Conservation (phyloP, 2,329 filamentous ascomycete species). For the Xylaria arbuscula region DNA sequence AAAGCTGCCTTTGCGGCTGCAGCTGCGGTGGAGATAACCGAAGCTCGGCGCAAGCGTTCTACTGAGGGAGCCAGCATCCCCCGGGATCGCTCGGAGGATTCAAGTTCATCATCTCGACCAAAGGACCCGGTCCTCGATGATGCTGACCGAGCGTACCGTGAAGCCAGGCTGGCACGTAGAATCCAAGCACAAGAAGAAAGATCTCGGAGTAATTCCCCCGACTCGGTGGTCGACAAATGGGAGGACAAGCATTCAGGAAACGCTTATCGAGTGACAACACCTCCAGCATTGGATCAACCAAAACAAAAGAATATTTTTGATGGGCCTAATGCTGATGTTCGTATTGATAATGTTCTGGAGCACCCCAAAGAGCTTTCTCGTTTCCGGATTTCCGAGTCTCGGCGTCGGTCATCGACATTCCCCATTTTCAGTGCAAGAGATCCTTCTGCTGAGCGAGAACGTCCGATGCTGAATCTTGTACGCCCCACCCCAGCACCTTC, state of each 20-base stretch:
- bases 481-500: conserved; percentile 68
- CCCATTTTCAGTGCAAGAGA: conserved; percentile 60
- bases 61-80: conserved; percentile 51
- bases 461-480: conserved; percentile 70
- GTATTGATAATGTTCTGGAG: conserved; percentile 68
- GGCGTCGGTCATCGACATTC: conserved; percentile 44
- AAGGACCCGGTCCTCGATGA: conserved; percentile 65
- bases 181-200: conserved; percentile 65
- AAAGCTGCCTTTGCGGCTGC: conserved; percentile 61
- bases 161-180: conserved; percentile 64
- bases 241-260: conserved; percentile 53
- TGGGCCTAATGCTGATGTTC: conserved; percentile 71
- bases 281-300: conserved; percentile 59
- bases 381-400: conserved; percentile 48
- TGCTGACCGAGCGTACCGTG: conserved; percentile 68
- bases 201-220: conserved; percentile 63
- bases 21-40: conserved; percentile 55
- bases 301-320: conserved; percentile 64
- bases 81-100: conserved; percentile 52
- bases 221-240: conserved; percentile 69
- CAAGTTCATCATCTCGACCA: conserved; percentile 42
- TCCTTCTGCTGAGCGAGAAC: conserved; percentile 64
- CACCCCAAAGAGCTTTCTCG: conserved; percentile 61
- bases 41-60: conserved; percentile 50
- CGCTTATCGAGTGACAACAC: conserved; percentile 63